These are phyloP conservation scores for Penicillium sp. DNA, from an alignment of 2,329 filamentous ascomycete genomes.

Conservation along the genomic window DNA sequence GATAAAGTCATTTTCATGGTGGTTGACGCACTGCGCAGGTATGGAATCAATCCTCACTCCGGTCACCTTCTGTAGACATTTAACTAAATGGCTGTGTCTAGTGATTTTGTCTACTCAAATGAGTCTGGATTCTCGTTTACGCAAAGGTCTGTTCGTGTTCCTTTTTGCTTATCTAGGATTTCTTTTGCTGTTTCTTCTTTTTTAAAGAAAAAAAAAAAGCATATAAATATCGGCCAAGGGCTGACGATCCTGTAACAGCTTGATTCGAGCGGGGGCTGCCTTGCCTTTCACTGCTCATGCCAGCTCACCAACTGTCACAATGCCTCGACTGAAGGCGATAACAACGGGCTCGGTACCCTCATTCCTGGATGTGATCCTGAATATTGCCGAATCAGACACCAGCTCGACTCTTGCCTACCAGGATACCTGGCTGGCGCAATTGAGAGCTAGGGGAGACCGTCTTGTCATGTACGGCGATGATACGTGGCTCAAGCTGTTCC, in stretches of 20 bases:
- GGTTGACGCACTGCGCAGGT: conserved; percentile 91
- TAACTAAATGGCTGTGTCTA: conserved; percentile 46
- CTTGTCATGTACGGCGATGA: conserved; percentile 97
- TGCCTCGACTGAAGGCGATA: conserved; percentile 96
- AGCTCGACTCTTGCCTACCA: conserved; percentile 84
- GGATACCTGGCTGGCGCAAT: conserved; percentile 95
- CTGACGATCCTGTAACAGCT: conserved; percentile 62
- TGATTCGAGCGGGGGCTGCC: conserved; percentile 81
- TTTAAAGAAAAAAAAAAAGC: no score
- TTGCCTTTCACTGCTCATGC: conserved; percentile 95
- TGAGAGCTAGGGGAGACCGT: conserved; percentile 76
- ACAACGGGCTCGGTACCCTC: conserved; percentile 98
- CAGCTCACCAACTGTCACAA: conserved; percentile 95
- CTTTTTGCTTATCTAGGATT: no score
- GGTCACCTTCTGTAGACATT: no score
- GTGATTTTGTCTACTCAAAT: conserved; percentile 89
- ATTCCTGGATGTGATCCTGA: conserved; percentile 94
- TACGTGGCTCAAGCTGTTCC: conserved; percentile 97
- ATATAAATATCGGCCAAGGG: no score
- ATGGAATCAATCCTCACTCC: conserved; percentile 29
- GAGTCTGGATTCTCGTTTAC: conserved; percentile 84
- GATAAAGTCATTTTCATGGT: conserved; percentile 96
- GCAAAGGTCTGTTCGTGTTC: conserved; percentile 66
- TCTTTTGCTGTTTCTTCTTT: no score
- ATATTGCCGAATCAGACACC: conserved; percentile 92